These are phyloP conservation scores for Geranium rotundifolium DNA, from an alignment of 345 rosid genomes.

Conservation along the genomic window DNA sequence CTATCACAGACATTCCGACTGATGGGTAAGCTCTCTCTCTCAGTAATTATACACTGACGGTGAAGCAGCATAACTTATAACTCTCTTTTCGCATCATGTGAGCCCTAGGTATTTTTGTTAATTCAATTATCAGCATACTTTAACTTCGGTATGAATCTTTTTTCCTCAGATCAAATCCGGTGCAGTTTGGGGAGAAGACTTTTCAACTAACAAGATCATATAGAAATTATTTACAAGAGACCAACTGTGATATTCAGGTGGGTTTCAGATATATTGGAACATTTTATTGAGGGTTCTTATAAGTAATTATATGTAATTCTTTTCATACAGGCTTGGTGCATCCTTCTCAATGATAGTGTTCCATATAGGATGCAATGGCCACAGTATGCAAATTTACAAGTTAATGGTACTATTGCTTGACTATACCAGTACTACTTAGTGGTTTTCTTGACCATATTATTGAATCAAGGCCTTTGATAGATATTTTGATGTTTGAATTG, in stretches of 20 bases:
- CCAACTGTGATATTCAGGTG: conserved; percentile 77
- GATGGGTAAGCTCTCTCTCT: conserved; percentile 57
- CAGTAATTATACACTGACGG: too few relatives aligned
- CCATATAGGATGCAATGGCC: conserved; percentile 99
- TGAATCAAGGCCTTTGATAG: too few relatives aligned
- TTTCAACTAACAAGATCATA: conserved; percentile 63
- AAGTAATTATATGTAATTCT: conserved; percentile 4
- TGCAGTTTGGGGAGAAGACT: conserved; percentile 56
- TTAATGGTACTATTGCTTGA: conserved; percentile 47
- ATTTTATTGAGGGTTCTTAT: neutral
- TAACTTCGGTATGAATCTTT: neutral
- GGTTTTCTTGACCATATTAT: neutral
- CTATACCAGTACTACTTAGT: neutral
- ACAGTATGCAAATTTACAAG: conserved; percentile 72
- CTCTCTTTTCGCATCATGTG: neutral
- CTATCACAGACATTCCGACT: conserved; percentile 36
- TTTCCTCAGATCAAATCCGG: conserved; percentile 49
- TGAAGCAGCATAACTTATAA: too few relatives aligned
- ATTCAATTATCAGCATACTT: neutral
- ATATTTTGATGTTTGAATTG: too few relatives aligned
- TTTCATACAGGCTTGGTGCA: conserved; percentile 76
- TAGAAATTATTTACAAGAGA: conserved; percentile 54
- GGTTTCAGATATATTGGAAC: conserved; percentile 5
- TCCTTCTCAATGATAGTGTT: conserved; percentile 97
- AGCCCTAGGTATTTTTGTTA: neutral